Percentiles rank a stretch among this genome's conserved stretches.
These are phyloP conservation scores for Talaromyces adpressus DNA, from an alignment of 495 filamentous ascomycete species.

Conservation along the genomic window DNA sequence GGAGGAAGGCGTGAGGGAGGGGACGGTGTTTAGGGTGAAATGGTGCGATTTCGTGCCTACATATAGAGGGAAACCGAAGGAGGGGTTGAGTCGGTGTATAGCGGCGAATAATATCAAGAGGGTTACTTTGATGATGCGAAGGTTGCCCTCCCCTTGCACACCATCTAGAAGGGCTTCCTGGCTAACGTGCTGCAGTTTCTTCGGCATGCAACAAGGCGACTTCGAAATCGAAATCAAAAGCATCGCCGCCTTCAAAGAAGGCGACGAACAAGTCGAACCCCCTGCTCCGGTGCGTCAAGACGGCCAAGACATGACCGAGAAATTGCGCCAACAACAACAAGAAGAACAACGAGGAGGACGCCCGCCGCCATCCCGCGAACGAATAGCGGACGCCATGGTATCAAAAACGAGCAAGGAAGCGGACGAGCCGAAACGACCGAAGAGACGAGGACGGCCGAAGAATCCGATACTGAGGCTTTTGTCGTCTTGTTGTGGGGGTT, in stretches of 20 bases:
- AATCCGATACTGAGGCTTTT: neutral
- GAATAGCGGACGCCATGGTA: neutral
- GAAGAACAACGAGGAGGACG: neutral
- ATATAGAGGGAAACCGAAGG: constrained; percentile 59
- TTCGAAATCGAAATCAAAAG: constrained; percentile 54
- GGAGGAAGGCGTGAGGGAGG: constrained; percentile 5
- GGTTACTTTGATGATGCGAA: constrained; percentile 70
- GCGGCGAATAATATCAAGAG: constrained; percentile 53
- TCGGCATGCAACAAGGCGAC: constrained; percentile 63
- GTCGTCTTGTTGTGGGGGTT: neutral
- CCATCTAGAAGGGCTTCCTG: neutral
- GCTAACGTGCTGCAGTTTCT: constrained; percentile 47
- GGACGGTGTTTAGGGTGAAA: constrained; percentile 33
- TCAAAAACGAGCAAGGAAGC: neutral
- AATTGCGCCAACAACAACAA: neutral
- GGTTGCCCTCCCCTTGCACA: constrained; percentile 38
- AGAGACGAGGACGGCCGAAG: neutral
- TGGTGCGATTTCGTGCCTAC: constrained; percentile 62
- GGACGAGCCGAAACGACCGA: neutral
- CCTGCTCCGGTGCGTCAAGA: neutral
- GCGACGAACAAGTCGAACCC: neutral
- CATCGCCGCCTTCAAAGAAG: constrained; percentile 31
- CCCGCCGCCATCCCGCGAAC: neutral
- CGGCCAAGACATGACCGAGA: neutral
- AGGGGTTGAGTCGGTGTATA: constrained; percentile 43